Base-by-base conservation (phyloP, 192 early-diverging fungal species). In the Gigaspora rosea region DNA sequence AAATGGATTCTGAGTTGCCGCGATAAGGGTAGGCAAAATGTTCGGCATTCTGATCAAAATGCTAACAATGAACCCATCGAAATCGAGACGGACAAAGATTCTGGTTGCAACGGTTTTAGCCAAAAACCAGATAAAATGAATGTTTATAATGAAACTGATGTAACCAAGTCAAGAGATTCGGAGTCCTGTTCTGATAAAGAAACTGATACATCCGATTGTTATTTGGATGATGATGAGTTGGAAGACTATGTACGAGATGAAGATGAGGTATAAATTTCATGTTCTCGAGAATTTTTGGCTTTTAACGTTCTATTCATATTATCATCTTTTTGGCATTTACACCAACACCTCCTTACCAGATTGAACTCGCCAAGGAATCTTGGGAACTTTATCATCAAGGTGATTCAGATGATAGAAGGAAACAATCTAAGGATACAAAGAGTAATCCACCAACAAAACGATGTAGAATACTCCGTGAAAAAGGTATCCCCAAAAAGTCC, bases 171-270 rank as follows among this genome's bases (percentile, higher is more conserved):
- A 41, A 41, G 41, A 41, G 41, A 41, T 41, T 41, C 2, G 7
- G 41, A 41, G 7, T 41, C 7, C 41, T 41, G 7, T 56, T 13
- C 12, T 56, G 52, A 56, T 18, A 13, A 11, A n/a, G 52, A 56
- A 56, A 18, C 52, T 16, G 33, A 64, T 64, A 10, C 8, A 33
- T 22, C 7, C 12, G 62, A 64, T 64, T 8, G 33, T 8, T 10
- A 7, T 15, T 64, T 64, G 16, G 33, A 64, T 41, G 62, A 64
- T 35, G 62, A 27, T 1, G 62, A 64, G 33, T 16, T 64, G 4
- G 62, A 64, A 16, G 62, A 64, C 11, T 64, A 64, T 16, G 15
- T 64, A 32, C 27, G 62, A 16, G 33, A 64, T 64, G 62, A 64
- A 16, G 33, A 64, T 35, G 62, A 64, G 32, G 62, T 35, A 63